These are phyloP conservation scores for Plasmopara muralis DNA, from an alignment of 352 stramenopile genomes.

Conservation along the genomic window DNA sequence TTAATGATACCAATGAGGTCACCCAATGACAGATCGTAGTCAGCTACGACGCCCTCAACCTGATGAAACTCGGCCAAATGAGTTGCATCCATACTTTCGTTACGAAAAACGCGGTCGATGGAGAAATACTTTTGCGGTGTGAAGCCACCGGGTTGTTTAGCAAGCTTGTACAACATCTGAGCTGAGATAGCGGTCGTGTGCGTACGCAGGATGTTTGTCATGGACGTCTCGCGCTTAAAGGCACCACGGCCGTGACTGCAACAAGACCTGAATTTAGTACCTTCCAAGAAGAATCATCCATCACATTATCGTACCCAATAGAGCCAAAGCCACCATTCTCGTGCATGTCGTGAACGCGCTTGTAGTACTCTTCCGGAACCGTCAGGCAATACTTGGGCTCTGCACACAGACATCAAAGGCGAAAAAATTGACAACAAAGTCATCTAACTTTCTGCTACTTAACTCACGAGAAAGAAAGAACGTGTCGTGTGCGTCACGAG, in stretches of 20 bases:
- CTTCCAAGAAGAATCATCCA: neutral
- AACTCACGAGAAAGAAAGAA: conserved; percentile 97
- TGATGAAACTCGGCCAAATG: conserved; percentile 99
- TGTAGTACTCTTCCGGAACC: conserved; percentile 98
- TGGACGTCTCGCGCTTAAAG: conserved; percentile 93
- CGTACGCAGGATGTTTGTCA: conserved; percentile 98
- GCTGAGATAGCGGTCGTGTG: conserved; percentile 99
- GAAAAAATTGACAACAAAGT: neutral
- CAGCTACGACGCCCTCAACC: conserved; percentile 97
- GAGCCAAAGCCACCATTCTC: conserved; percentile 94
- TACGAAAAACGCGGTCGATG: conserved; percentile 99
- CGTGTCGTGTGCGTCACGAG: conserved; percentile 98
- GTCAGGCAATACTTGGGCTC: conserved; percentile 63
- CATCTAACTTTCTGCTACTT: neutral
- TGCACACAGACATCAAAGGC: conserved; percentile 15
- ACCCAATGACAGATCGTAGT: conserved; percentile 97
- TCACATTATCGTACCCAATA: conserved; percentile 85
- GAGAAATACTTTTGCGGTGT: conserved; percentile 98
- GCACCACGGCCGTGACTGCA: conserved; percentile 66
- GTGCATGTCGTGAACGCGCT: conserved; percentile 98
- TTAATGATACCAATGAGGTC: conserved; percentile 99
- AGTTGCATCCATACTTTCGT: conserved; percentile 99
- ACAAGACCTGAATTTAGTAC: neutral
- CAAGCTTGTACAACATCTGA: conserved; percentile 98
- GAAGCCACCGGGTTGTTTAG: conserved; percentile 93